Evolutionary conservation across 306 rosid species (phyloP).

Genomic region (Rosa rugosa): DNA sequence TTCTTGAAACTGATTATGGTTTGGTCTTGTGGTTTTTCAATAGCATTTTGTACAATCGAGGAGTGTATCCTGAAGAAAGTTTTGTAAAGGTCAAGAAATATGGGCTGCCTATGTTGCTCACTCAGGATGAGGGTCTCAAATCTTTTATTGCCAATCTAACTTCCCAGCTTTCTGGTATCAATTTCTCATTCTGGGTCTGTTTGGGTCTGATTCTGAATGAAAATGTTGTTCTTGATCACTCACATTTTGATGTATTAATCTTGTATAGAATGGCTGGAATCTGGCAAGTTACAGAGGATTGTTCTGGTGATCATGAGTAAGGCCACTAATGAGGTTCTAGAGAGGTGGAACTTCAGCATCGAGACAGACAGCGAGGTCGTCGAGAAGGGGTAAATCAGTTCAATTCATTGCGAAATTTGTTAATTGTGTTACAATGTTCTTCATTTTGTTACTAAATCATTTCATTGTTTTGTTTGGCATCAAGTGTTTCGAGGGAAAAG

Average conservation of each 20-base stretch:
- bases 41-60: constrained; percentile 85
- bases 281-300: constrained; percentile 95
- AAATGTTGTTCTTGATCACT: neutral
- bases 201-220: constrained; percentile 1
- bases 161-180: constrained; percentile 80
- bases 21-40: neutral
- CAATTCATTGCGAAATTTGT: neutral
- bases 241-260: constrained; percentile 12
- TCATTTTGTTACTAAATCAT: neutral
- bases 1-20: constrained; percentile 2
- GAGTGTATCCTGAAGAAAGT: constrained; percentile 95
- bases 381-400: constrained; percentile 60
- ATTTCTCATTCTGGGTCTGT: neutral
- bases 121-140: constrained; percentile 89
- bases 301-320: constrained; percentile 85
- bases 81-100: constrained; percentile 91
- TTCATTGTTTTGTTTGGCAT: constrained; percentile 2
- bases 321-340: constrained; percentile 78
- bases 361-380: constrained; percentile 86
- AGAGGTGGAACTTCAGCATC: constrained; percentile 98
- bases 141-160: constrained; percentile 69
- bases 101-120: constrained; percentile 94
- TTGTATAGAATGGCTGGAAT: constrained; percentile 89
- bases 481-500: constrained; percentile 80
- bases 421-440: neutral